Conservation (phyloP, 257 asterid species). For the Solanum peruvianum region DNA sequence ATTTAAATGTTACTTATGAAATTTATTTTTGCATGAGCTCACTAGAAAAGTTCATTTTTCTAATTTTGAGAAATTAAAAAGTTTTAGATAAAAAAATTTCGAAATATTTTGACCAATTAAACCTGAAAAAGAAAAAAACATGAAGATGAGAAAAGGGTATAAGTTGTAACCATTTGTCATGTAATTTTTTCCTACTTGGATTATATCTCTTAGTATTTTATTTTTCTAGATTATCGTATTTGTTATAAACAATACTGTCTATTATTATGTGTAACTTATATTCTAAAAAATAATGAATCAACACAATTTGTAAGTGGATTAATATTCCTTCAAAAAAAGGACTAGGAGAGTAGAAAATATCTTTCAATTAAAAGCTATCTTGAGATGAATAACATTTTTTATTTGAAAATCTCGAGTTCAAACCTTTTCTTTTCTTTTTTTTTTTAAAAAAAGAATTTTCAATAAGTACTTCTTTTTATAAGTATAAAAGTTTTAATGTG, state of each 20-base stretch:
- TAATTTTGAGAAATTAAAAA: not conserved
- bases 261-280: not conserved
- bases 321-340: not conserved
- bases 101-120: not conserved
- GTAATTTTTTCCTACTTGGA: not conserved
- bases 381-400: not conserved
- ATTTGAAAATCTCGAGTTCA: not conserved
- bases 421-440: no score
- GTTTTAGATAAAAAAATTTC: not conserved
- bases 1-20: not conserved
- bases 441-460: no score
- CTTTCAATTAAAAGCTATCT: not conserved
- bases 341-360: not conserved
- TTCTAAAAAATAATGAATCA: not conserved
- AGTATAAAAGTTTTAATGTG: not conserved
- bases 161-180: not conserved
- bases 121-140: not conserved
- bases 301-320: not conserved
- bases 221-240: not conserved
- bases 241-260: not conserved
- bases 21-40: accelerated
- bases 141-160: not conserved
- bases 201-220: not conserved
- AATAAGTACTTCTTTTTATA: not conserved
- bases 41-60: not conserved